Base-by-base conservation (phyloP, 257 asterid genomes). In the Thymus quinquecostatus region DNA sequence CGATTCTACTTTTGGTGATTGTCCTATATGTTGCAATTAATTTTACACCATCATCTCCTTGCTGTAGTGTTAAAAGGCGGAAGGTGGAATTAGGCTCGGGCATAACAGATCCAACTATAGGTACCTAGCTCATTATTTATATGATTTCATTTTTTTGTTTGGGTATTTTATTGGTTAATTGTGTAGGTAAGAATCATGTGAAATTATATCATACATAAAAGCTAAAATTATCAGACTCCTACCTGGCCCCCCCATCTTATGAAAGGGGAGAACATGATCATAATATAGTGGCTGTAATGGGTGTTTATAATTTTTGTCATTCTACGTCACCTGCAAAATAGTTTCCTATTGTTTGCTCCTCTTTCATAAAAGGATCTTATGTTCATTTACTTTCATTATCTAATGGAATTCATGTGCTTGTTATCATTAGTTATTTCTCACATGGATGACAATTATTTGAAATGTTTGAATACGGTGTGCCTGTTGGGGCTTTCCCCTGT, bases 21-120 rank as follows among this genome's bases (percentile, higher is more conserved):
- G 55, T 74, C 29, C 50, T 64, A 36, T 33, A 57, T 45, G 13
- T 54, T 68, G 53, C 58, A 32, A 45, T 12, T n/a, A 49, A 68
- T 69, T 21, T 68, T 76, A 12, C 12, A 36, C 36, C n/a, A 28
- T 28, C 8, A 64, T 1, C 33, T 75, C 27, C 5, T 49, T 48
- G n/a, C 61, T 77, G 70, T 72, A 90, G 98, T 80, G 84, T 77
- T 77, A 93, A 90, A 77, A 86, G 92, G 89, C 92, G 84, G 74
- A 93, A 88, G 81, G 68, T 83, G 79, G 93, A 87, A 74, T 68
- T 68, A 40, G 60, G 61, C 10, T 81, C 85, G 63, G 72, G 36
- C 56, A 41, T 72, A 59, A 61, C 36, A 41, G 74, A 79, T 73
- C 74, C 72, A n/a, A 60, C 34, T 69, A 75, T 77, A 78, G 86